Conservation (phyloP, 768 basidiomycete genomes). For the Lanmaoa pseudosensibilis region DNA sequence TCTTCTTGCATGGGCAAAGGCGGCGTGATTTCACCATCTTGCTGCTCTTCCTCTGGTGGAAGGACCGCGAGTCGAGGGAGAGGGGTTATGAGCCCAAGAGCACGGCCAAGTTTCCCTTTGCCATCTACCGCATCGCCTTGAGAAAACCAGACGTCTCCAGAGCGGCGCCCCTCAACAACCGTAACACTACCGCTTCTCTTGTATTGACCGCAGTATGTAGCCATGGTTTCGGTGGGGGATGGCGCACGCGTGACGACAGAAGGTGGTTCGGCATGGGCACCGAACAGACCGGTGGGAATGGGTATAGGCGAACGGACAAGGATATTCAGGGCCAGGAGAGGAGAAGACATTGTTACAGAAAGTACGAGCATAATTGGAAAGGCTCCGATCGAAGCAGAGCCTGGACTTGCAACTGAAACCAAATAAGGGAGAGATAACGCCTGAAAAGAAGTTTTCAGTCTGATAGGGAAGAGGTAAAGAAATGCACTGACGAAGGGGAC, state of each 20-base stretch:
- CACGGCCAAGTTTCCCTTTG: conserved; percentile 59
- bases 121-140: conserved; percentile 74
- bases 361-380: conserved; percentile 55
- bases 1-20: conserved; percentile 62
- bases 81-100: conserved; percentile 60
- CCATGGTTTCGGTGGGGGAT: conserved; percentile 40
- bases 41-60: conserved; percentile 42
- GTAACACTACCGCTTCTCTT: conserved; percentile 64
- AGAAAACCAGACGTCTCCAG: conserved; percentile 72
- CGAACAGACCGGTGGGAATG: conserved; percentile 66
- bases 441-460: conserved; percentile 34
- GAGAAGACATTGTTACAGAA: conserved; percentile 68
- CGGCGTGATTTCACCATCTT: conserved; percentile 47
- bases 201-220: conserved; percentile 38
- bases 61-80: conserved; percentile 69
- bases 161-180: conserved; percentile 68
- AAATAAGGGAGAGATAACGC: conserved; percentile 65
- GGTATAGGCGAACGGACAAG: conserved; percentile 62
- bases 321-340: conserved; percentile 62
- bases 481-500: conserved; percentile 58
- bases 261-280: conserved; percentile 45
- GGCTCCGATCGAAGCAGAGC: conserved; percentile 39
- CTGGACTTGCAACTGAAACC: conserved; percentile 39
- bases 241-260: conserved; percentile 43
- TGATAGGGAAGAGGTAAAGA: neutral